Base-by-base conservation (phyloP, 2,329 filamentous ascomycete species). In the Ophiocordyceps sinensis region DNA sequence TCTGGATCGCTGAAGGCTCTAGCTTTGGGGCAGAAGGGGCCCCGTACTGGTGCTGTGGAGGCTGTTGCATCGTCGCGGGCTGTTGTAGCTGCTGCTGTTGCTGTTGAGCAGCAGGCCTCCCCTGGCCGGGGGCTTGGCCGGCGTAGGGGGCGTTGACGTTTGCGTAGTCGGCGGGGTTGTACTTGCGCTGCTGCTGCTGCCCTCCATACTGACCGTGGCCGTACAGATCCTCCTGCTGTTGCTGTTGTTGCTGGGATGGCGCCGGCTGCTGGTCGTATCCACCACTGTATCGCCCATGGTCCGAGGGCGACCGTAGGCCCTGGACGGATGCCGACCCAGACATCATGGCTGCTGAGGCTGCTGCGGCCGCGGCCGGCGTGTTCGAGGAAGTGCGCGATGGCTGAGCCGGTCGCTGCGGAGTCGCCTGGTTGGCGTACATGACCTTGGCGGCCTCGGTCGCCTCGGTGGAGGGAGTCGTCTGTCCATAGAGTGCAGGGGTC, bases 151-250 rank as follows among this genome's bases (percentile, higher is more conserved):
- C 54, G 52, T 66, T 71, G 49, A 77, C 71, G 53, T 71, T 76
- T 44, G 79, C 82, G 57, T 88, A 91, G 47, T 81, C 80, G 21
- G 76, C 77, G 26, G 85, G 85, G 56, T 91, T 85, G 57, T 91
- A 91, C 50, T 76, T 77, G 34, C 77, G 76, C 46, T 70, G 63
- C 14, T 64, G 58, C 14, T 54, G 57, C 21, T 40, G 47, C 10
- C 12, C 49, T 11, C 54, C 52, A 38, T 63, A 57, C 42, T 60
- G 58, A 23, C 50, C 49, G 40, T 56, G 53, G 31, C 47, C 52
- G 44, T 62, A 64, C 3, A 53, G 50, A 28, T 65, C 62, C n/a
- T 59, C 58, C 26, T 59, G 56, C 5, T 55, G 50, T 17, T 53
- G 53, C n/a, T 57, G 51, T 9, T 56, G 53, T 9, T 52, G 49